Evolutionary conservation across 140 eudicot genomes (phyloP), one percentile per base, ranked within the genome.

Genomic region (Oenanthe javanica): DNA sequence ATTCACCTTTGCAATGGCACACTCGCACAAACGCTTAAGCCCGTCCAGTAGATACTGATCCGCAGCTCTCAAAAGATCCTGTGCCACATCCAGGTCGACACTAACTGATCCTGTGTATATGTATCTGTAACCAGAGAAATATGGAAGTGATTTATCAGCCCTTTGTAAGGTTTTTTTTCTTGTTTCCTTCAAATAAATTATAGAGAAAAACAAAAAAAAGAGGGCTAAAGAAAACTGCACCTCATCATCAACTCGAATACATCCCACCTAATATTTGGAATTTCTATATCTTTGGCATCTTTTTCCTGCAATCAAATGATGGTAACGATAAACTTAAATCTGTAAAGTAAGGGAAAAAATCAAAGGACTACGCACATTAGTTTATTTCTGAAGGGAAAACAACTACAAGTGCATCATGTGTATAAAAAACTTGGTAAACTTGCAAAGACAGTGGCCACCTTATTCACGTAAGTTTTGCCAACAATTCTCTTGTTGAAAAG

Each of bases 241-340:
- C 97, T 94, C 97, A 90, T 94, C 98, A 94, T 94, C 86, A 89
- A 84, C 85, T 94, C 97, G 82, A 94, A 94, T 55, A 94, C 90
- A 69, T 89, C 94, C 98, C 98, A 94, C 75, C 86, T 86, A 74
- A 94, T 92, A 79, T 94, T 92, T 25, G 98, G 98, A 79, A 94
- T 94, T 81, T 87, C 87, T 27, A 91, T 77, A 79, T 90, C 95
- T 69, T 88, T 89, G 45, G 96, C 98, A 87, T 92, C 98, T 84
- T 88, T 92, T 79, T 92, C 98, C 98, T 92, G 86, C 66, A 84
- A 81, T 3, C 31, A 21, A 59, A 59, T 23, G 9, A 61, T n/a
- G 38, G 70, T 23, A 61, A 61, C 9, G 11, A 3, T 61, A n/a
- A 61, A 61, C 5, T 23, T 61, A 23, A 61, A 23, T 61, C 38